Evolutionary conservation across 805 yeast genomes (phyloP).

Genomic region (Kluyveromyces starmeri): DNA sequence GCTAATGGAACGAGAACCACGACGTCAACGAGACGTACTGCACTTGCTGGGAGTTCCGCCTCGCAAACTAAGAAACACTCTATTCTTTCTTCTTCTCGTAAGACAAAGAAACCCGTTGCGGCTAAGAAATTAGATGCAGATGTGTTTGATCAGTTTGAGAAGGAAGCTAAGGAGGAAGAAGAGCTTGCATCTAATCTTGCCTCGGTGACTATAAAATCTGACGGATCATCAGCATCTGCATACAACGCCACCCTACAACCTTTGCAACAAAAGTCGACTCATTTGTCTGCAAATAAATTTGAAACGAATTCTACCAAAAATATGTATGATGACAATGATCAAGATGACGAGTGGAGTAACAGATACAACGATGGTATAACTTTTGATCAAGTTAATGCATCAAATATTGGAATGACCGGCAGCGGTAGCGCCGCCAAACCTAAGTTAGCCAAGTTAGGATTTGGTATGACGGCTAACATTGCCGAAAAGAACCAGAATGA

Average conservation of each 20-base stretch:
- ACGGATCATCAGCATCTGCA: conserved; percentile 18
- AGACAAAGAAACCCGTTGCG: conserved; percentile 39
- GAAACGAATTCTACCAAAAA: conserved; percentile 13
- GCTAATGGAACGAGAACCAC: conserved; percentile 25
- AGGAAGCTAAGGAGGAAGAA: conserved; percentile 74
- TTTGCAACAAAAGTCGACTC: conserved; percentile 1
- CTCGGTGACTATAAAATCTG: conserved; percentile 3
- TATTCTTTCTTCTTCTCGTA: conserved; percentile 45
- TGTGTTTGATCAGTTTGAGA: conserved; percentile 55
- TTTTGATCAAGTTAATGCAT: conserved; percentile 13
- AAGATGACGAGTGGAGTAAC: conserved; percentile 6
- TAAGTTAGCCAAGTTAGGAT: conserved; percentile 73
- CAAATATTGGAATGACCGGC: conserved; percentile 10
- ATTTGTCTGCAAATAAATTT: conserved; percentile 6
- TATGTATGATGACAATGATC: conserved; percentile 12
- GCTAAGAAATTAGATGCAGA: conserved; percentile 45
- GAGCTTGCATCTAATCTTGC: conserved; percentile 33
- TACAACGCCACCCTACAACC: conserved; percentile 7
- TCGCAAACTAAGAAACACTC: conserved; percentile 32
- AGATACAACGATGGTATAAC: conserved; percentile 12
- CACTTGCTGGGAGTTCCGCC: conserved; percentile 12
- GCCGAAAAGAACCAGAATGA: conserved; percentile 40
- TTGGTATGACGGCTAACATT: conserved; percentile 73
- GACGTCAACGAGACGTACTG: conserved; percentile 9
- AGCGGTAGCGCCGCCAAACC: conserved; percentile 48